Evolutionary conservation across 2,329 filamentous ascomycete species (phyloP), one percentile per base, ranked within the genome.

Genomic region (Alternaria angustiovoidea): DNA sequence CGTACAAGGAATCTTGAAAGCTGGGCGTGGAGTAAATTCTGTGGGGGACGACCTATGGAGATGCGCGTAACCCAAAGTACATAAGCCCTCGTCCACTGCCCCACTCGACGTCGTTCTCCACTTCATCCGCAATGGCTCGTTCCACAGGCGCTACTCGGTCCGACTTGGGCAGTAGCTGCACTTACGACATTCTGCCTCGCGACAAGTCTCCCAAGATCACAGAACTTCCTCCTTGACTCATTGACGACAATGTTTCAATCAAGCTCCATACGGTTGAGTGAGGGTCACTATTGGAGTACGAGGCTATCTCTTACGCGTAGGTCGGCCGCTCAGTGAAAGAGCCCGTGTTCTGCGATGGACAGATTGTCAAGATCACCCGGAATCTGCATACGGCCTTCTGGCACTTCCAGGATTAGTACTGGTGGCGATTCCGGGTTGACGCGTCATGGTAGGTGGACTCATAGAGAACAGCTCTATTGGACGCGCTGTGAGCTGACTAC

Each of bases 231-330:
- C 34, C 16, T 4, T 16, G 34, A n/a, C 2, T n/a, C 2, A 8
- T 16, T 1, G 3, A 38, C 16, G 34, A 38, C 3, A 1, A 18
- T 2, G 5, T 38, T 7, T n/a, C 14, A 1, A 7, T 16, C 0
- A 2, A 38, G 34, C 14, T 38, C 1, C 34, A 38, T n/a, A 6
- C 14, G 1, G 2, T 20, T 3, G 8, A 18, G 4, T 41, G 38
- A 11, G 38, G 22, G 18, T 12, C 38, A 1, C 38, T 41, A 11
- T 18, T 7, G 7, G 38, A 18, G 9, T 41, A 41, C 7, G n/a
- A 41, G 5, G 18, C 38, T 20, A 0, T 41, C 18, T 41, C 18
- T 20, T 41, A 41, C 18, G 38, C 18, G 18, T 18, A 18, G n/a
- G n/a, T n/a, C n/a, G n/a, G n/a, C n/a, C n/a, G n/a, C n/a, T n/a